Evolutionary conservation across 2,329 filamentous ascomycete genomes (phyloP), one percentile per base, ranked within the genome.

Genomic region (Chrysoporthe cubensis): DNA sequence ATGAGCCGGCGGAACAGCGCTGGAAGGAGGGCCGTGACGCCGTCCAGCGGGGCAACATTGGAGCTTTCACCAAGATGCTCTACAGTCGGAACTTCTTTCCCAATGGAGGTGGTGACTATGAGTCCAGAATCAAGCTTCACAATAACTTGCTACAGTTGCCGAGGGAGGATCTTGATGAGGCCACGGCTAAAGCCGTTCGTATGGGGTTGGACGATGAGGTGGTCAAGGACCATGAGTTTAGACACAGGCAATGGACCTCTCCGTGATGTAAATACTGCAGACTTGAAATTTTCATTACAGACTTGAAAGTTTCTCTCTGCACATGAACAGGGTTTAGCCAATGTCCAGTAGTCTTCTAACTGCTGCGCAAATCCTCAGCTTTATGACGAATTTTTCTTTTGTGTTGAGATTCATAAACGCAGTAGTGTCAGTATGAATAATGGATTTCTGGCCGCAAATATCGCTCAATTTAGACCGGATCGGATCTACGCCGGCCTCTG

Each of bases 91-190:
- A 80, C 1, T 91, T 91, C 72, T 86, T 77, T 66, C 78, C 81
- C 0, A 76, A 78, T 59, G 79, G 75, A 16, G 71, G 78, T 13
- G 77, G 83, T 6, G 80, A 82, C 70, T 82, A 83, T 66, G 78
- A 75, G 43, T 80, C 78, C 59, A 77, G 77, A 2, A 70, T 80
- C 16, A 21, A 54, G 50, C 50, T 54, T 54, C 78, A 80, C 4
- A 91, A 91, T 71, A 80, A 83, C 16, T 71, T 79, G 9, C 76
- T 91, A 21, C 85, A 81, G 0, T 76, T 91, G 73, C 83, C 85
- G 0, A 78, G 84, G 68, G 89, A 91, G 75, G 81, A 83, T 56
- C 71, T 91, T 54, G 88, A 91, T 71, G 82, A 85, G 69, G 78
- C 79, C 32, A 91, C 85, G 16, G 50, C 50, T 32, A 21, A 54